A percentile compares a stretch with the other conserved stretches of the same genome.
Evolutionary conservation across 2,329 filamentous ascomycete genomes (phyloP).

Genomic region (Canariomyces notabilis): DNA sequence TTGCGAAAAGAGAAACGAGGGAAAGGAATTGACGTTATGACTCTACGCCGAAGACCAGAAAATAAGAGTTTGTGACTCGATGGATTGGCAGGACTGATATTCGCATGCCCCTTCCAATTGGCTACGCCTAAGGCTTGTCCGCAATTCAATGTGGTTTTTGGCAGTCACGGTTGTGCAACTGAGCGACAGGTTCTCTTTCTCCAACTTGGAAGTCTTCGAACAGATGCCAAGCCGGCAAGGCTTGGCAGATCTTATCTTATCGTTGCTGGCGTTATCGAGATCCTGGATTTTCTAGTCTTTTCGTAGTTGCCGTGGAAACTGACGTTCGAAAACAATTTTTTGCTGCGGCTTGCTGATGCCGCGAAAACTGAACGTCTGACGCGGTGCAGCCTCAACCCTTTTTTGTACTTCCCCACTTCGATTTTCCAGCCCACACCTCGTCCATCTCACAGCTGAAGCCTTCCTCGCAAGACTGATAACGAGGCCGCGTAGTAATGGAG

Average conservation of each 20-base stretch:
- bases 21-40: neutral
- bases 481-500: slow-evolving; percentile 10
- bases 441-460: neutral
- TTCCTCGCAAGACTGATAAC: neutral
- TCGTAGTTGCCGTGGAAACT: slow-evolving; percentile 23
- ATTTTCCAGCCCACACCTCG: slow-evolving; percentile 2
- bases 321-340: slow-evolving; percentile 20
- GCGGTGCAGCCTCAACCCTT: neutral
- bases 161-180: neutral
- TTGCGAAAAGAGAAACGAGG: too few relatives aligned
- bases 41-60: neutral
- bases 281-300: neutral
- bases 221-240: neutral
- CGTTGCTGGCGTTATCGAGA: too few relatives aligned
- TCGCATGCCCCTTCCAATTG: neutral
- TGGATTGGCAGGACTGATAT: neutral
- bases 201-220: too few relatives aligned
- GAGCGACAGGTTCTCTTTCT: too few relatives aligned
- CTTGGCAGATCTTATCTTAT: slow-evolving; percentile 21
- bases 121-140: neutral
- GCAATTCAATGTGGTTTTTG: neutral
- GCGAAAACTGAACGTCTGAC: neutral
- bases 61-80: neutral
- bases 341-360: slow-evolving; percentile 6
- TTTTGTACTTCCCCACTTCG: slow-evolving; percentile 4